phyloP scores from a whole-genome alignment of 2,329 filamentous ascomycete genomes.

The Didymella pinodella region DNA sequence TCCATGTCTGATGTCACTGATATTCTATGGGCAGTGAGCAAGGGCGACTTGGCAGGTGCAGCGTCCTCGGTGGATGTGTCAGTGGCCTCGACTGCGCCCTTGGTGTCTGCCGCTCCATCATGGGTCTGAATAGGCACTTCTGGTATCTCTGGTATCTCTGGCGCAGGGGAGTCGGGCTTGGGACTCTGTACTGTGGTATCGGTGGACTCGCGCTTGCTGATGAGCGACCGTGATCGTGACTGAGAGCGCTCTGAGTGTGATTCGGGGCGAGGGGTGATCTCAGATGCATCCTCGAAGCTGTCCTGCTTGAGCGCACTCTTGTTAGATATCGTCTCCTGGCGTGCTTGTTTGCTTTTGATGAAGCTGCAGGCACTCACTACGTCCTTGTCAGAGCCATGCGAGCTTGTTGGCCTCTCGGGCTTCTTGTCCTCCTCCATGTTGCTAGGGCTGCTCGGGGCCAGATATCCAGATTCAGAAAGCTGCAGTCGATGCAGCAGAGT shows the following conservation, averaged over 20 bases:
- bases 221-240: constrained; percentile 63
- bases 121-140: constrained; percentile 21
- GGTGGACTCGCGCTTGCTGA: constrained; percentile 43
- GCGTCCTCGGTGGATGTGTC: constrained; percentile 33
- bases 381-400: constrained; percentile 44
- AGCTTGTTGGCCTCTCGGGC: constrained; percentile 40
- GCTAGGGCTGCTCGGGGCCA: constrained; percentile 8
- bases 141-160: constrained; percentile 17
- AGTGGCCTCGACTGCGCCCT: constrained; percentile 17
- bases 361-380: constrained; percentile 29
- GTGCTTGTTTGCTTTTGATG: neutral
- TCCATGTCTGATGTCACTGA: constrained; percentile 66
- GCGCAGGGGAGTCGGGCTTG: constrained; percentile 11
- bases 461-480: constrained; percentile 8
- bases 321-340: constrained; percentile 21
- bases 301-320: constrained; percentile 60
- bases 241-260: constrained; percentile 51
- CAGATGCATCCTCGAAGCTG: constrained; percentile 82
- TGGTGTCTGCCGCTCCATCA: constrained; percentile 23
- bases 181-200: constrained; percentile 12
- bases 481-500: constrained; percentile 11
- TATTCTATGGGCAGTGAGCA: constrained; percentile 61
- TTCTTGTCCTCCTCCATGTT: constrained; percentile 25
- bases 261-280: constrained; percentile 57
- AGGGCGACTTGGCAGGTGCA: constrained; percentile 58